Evolutionary conservation across 2,329 filamentous ascomycete species (phyloP), one percentile per base, ranked within the genome.

Genomic region (Microcera coccophila): DNA sequence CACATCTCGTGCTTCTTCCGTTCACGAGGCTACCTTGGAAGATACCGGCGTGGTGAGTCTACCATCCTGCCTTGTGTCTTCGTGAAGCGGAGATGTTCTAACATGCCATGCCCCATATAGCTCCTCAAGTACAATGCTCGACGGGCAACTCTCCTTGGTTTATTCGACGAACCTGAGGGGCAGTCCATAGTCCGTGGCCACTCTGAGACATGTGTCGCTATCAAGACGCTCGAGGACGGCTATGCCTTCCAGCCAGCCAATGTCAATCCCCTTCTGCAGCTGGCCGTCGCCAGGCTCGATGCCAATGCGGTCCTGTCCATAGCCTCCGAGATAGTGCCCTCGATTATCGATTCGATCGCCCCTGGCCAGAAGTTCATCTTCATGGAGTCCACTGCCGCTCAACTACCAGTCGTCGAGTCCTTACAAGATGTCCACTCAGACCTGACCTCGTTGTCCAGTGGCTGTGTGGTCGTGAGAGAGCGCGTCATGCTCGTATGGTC

Each of bases 111-210:
- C n/a, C n/a, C n/a, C n/a, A 4, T 5, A 0, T 21, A 59, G 56
- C 39, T 59, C 21, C 49, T 54, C 9, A 59, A 55, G 22, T 59
- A 59, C 36, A 48, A 59, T 2, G 47, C 56, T 3, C 56, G 56
- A 8, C 53, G 57, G 7, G 56, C 57, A 11, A 59, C 54, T 0
- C 40, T 59, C 3, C 46, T 59, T 2, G 57, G 57, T 1, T 59
- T 53, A 53, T 59, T 59, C 2, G 57, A 59, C 33, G 57, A 59
- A 7, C 52, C 53, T 17, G 45, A 47, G 10, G 36, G 46, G 2
- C 29, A 46, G 5, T 38, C 52, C 17, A 49, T 59, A 26, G 52
- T 36, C 16, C 58, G 44, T n/a, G 57, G 57, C 24, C 57, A 49
- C 51, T 55, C 54, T 3, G 45, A 48, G 4, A 59, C 57, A 12